A percentile compares a stretch with the other conserved stretches of the same genome.
These are phyloP conservation scores for Lentinula edodes DNA, from an alignment of 768 basidiomycete genomes.

Conservation along the genomic window DNA sequence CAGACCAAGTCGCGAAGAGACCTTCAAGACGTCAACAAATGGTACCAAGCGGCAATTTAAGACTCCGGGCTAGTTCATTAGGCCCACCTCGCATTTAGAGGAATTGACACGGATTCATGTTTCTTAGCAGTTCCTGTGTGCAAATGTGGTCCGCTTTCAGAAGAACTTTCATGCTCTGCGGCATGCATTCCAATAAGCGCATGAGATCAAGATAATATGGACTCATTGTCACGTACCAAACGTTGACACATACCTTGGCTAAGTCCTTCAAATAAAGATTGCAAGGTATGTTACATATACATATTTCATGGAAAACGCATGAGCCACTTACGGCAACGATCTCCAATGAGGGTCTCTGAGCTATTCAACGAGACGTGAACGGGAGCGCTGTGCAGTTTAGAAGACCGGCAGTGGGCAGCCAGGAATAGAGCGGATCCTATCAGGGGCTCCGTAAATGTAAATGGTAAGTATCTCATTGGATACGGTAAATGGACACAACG, in stretches of 20 bases:
- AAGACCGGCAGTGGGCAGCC: background rate
- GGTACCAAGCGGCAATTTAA: background rate
- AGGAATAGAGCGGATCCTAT: slow-evolving; percentile 1
- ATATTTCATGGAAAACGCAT: background rate
- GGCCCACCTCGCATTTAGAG: background rate
- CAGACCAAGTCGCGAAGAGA: background rate
- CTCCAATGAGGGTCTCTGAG: background rate
- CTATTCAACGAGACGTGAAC: background rate
- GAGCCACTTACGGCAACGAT: background rate
- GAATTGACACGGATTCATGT: background rate
- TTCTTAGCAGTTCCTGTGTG: background rate
- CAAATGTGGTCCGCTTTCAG: background rate
- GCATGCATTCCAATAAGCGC: background rate
- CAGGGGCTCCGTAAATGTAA: slow-evolving; percentile 1
- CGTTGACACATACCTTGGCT: background rate
- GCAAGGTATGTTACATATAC: background rate
- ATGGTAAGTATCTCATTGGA: background rate
- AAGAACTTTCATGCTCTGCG: background rate
- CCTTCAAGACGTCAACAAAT: background rate
- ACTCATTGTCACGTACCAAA: background rate
- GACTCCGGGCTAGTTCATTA: background rate
- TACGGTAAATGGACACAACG: background rate
- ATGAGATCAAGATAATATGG: background rate
- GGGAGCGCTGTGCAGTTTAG: too few species aligned
- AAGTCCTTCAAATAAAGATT: background rate